Evolutionary conservation across 2,329 filamentous ascomycete genomes (phyloP).

Genomic region (Xylaria hypoxylon): DNA sequence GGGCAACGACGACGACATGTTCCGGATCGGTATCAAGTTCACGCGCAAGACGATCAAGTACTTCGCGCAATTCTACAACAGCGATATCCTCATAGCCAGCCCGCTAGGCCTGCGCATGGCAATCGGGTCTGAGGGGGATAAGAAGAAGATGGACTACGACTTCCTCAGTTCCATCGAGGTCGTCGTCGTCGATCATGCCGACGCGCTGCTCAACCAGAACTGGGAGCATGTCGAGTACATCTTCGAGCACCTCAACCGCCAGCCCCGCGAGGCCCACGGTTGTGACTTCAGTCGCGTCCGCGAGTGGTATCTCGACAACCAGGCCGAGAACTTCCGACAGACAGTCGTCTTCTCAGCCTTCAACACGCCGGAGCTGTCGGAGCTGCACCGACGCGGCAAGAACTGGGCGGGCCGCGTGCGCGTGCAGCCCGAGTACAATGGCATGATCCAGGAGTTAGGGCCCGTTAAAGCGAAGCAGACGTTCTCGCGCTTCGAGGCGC

Average conservation of each 20-base stretch:
- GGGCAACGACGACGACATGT: slow-evolving; percentile 98
- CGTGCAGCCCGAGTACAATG: slow-evolving; percentile 74
- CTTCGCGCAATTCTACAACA: slow-evolving; percentile 95
- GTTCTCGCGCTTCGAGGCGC: slow-evolving; percentile 85
- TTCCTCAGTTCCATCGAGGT: slow-evolving; percentile 95
- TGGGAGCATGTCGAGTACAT: slow-evolving; percentile 97
- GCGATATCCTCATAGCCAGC: slow-evolving; percentile 92
- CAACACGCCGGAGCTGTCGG: slow-evolving; percentile 88
- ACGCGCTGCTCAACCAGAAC: slow-evolving; percentile 96
- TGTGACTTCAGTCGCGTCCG: slow-evolving; percentile 94
- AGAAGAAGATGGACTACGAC: slow-evolving; percentile 80
- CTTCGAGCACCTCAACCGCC: slow-evolving; percentile 89
- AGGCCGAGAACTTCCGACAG: slow-evolving; percentile 84
- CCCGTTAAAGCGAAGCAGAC: slow-evolving; percentile 82
- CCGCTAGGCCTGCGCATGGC: slow-evolving; percentile 90
- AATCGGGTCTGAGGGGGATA: slow-evolving; percentile 80
- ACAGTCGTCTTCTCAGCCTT: slow-evolving; percentile 85
- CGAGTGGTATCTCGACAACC: slow-evolving; percentile 91
- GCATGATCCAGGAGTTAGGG: slow-evolving; percentile 76
- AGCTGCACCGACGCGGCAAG: slow-evolving; percentile 80
- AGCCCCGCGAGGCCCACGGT: slow-evolving; percentile 88
- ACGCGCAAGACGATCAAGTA: slow-evolving; percentile 96
- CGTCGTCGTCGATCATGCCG: slow-evolving; percentile 89
- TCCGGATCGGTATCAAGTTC: slow-evolving; percentile 94
- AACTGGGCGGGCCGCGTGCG: slow-evolving; percentile 86